Conservation (phyloP, 1,284 basidiomycete genomes). For the Irpex lacteus region DNA sequence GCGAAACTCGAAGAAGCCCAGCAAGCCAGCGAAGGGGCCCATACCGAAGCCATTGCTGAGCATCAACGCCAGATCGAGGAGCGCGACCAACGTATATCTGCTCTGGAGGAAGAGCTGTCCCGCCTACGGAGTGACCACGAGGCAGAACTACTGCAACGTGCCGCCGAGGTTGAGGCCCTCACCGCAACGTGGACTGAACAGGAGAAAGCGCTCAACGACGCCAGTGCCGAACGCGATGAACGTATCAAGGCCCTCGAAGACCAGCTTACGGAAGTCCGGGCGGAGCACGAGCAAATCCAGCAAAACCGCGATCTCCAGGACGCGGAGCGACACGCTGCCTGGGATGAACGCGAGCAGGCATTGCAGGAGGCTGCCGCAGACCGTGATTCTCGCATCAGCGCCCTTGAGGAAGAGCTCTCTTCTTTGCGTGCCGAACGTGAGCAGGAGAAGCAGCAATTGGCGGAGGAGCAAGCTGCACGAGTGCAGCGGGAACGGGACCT, state of each 20-base stretch:
- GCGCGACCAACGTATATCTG: neutral
- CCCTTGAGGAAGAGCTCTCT: constrained; percentile 8
- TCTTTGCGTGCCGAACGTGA: constrained; percentile 7
- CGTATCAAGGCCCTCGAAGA: constrained; percentile 4
- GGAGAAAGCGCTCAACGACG: constrained; percentile 1
- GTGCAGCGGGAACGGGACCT: constrained; percentile 2
- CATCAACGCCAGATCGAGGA: neutral
- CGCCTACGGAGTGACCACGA: neutral
- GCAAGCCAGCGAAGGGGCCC: neutral
- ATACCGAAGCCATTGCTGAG: neutral
- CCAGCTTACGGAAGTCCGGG: neutral
- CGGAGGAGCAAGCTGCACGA: constrained; percentile 7
- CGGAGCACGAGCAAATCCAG: neutral
- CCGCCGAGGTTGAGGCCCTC: neutral
- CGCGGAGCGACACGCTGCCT: constrained; percentile 2
- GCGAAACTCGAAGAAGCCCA: constrained; percentile 3
- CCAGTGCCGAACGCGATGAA: neutral
- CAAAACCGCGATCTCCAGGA: neutral
- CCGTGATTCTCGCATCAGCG: constrained; percentile 5
- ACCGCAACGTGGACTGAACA: constrained; percentile 2
- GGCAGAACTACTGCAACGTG: constrained; percentile 3
- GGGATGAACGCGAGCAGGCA: constrained; percentile 5
- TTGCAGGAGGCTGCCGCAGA: constrained; percentile 1
- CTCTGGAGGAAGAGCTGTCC: constrained; percentile 3
- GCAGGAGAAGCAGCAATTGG: constrained; percentile 7